phyloP scores from a whole-genome alignment of 2,329 filamentous ascomycete species.

The Phaeosphaeria sp. region DNA sequence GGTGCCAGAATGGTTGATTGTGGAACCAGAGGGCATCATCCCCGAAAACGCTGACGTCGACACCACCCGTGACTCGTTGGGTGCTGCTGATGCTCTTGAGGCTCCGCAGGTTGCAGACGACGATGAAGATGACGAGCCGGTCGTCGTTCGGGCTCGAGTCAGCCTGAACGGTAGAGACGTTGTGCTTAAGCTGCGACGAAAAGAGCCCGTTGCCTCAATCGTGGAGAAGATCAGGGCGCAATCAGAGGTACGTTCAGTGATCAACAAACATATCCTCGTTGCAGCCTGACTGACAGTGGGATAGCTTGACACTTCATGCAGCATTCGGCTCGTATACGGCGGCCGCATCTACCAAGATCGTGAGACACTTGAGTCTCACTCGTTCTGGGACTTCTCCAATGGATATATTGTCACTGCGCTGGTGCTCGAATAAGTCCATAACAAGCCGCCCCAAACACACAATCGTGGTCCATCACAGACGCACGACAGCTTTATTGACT shows the following conservation, averaged over 20 bases:
- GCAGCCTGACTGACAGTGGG: conserved; percentile 7
- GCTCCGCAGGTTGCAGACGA: conserved; percentile 23
- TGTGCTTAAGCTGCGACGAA: conserved; percentile 40
- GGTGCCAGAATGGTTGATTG: conserved; percentile 54
- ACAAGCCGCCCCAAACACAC: neutral
- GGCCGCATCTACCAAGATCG: conserved; percentile 79
- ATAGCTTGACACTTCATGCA: conserved; percentile 62
- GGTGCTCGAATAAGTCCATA: conserved; percentile 5
- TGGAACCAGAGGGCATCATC: conserved; percentile 51
- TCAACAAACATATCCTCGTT: neutral
- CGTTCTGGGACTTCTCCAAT: conserved; percentile 70
- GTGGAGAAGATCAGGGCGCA: conserved; percentile 68
- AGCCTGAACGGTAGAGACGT: conserved; percentile 50
- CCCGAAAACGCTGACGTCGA: conserved; percentile 29
- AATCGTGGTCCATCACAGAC: neutral
- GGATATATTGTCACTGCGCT: conserved; percentile 18
- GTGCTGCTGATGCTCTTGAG: conserved; percentile 31
- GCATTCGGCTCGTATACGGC: conserved; percentile 77
- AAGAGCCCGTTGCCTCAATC: conserved; percentile 68
- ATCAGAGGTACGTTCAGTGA: conserved; percentile 62
- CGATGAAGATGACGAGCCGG: conserved; percentile 26
- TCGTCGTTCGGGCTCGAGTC: conserved; percentile 44
- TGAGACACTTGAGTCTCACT: conserved; percentile 67
- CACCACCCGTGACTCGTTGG: conserved; percentile 1
- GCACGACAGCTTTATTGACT: neutral